Base-by-base conservation (phyloP, 1,284 basidiomycete genomes). In the Cutaneotrichosporon mucoides region DNA sequence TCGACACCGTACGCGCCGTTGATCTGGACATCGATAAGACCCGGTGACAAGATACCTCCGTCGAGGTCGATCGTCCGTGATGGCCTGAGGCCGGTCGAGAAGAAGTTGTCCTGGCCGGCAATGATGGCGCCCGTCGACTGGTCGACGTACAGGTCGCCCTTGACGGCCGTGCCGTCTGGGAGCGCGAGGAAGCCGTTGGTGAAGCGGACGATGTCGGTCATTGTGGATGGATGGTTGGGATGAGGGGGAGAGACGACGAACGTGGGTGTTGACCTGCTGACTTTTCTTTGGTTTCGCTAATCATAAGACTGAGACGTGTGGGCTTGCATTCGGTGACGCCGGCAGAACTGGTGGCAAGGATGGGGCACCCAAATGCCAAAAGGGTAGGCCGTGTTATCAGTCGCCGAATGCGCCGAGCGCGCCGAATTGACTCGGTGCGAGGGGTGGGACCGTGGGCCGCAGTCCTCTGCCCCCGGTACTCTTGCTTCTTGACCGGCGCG, bases 1-100 rank as follows among this genome's bases (percentile, higher is more conserved):
- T 95, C 92, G 68, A 93, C 87, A 13, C 88, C 88, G 73, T 90
- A 95, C 6, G 86, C 92, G 51, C 92, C 92, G 68, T 95, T 71
- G 60, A 66, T 70, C 66, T 40, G 75, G 86, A 89, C 92, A 62
- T 91, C 89, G 58, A 86, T 95, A 42, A 87, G 85, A 0, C 89
- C 90, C 2, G 86, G 85, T 9, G 84, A 89, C 79, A 90, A 88
- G 73, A 88, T 92, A 60, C 87, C 89, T 72, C 74, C 74, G 8
- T 91, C 58, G 33, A 76, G 65, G 59, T 75, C 71, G 52, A 75
- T 64, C 3, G 62, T 65, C 9, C 64, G 65, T 2, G 51, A 38
- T 4, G 68, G 66, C 24, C 55, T 48, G 33, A 41, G 48, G 37
- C 40, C 47, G n/a, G 63, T 60, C 45, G 60, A 48, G 52, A 63